phyloP scores from a whole-genome alignment of 345 rosid species.

The Pugionium cornutum region DNA sequence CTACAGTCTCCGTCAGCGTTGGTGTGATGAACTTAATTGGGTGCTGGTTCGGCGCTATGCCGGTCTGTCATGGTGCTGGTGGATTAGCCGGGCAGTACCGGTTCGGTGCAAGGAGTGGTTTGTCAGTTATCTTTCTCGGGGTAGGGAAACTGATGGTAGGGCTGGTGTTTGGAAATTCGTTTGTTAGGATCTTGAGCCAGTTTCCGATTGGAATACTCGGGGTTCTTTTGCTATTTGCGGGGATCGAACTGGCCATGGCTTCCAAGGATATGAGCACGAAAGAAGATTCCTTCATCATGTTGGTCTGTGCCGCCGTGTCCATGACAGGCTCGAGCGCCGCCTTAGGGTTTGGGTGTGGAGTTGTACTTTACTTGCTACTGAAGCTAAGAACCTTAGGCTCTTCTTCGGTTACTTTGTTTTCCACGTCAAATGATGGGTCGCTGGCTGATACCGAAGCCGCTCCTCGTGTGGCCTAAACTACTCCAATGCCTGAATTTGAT shows the following conservation, averaged over 20 bases:
- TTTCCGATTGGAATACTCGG: conserved; percentile 88
- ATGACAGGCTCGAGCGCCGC: conserved; percentile 92
- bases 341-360: conserved; percentile 77
- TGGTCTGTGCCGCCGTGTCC: conserved; percentile 84
- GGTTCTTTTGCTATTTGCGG: conserved; percentile 81
- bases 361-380: conserved; percentile 63
- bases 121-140: conserved; percentile 70
- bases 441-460: conserved; percentile 8
- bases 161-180: conserved; percentile 76
- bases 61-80: conserved; percentile 89
- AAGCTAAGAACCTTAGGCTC: conserved; percentile 63
- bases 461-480: conserved; percentile 1
- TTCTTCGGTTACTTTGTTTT: conserved; percentile 28
- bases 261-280: conserved; percentile 76
- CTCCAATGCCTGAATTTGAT: neutral
- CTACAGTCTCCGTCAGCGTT: conserved; percentile 69
- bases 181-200: conserved; percentile 66
- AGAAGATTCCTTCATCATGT: conserved; percentile 74
- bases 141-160: conserved; percentile 67
- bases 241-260: conserved; percentile 84
- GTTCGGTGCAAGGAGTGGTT: conserved; percentile 79
- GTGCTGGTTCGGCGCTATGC: conserved; percentile 96
- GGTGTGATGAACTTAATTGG: conserved; percentile 81
- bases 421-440: conserved; percentile 19
- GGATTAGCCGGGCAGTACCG: conserved; percentile 90